Conservation (phyloP, 176 grass and related monocot genomes). For the Coix lacrymajobi region DNA sequence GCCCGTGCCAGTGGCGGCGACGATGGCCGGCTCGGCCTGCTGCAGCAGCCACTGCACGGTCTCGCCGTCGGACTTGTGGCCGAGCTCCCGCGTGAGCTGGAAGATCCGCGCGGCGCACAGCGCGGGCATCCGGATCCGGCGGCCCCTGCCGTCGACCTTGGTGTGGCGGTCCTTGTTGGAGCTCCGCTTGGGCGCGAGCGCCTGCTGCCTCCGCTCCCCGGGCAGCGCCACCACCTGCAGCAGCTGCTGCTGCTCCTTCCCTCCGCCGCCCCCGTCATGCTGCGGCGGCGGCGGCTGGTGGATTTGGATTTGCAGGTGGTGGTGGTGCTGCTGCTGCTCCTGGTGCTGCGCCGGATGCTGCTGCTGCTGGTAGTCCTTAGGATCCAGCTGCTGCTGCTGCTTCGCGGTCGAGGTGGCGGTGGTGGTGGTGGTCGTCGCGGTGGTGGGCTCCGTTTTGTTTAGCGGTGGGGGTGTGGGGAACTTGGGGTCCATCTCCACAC, state of each 20-base stretch:
- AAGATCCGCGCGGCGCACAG: slow-evolving; percentile 86
- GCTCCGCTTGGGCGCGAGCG: slow-evolving; percentile 65
- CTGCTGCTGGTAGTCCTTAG: slow-evolving; percentile 42
- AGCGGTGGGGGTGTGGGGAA: slow-evolving; percentile 61
- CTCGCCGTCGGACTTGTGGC: slow-evolving; percentile 90
- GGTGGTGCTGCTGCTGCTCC: slow-evolving; percentile 5
- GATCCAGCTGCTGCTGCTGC: slow-evolving; percentile 48
- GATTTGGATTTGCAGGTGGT: slow-evolving; percentile 42
- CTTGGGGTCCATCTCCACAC: slow-evolving; percentile 60
- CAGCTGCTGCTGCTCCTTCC: slow-evolving; percentile 24
- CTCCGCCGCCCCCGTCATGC: slow-evolving; percentile 21
- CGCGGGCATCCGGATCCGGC: slow-evolving; percentile 84
- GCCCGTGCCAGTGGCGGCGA: slow-evolving; percentile 66
- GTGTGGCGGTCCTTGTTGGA: slow-evolving; percentile 92
- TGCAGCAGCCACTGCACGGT: slow-evolving; percentile 87
- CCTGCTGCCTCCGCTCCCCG: slow-evolving; percentile 44
- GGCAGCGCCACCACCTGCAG: slow-evolving; percentile 2
- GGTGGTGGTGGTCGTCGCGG: slow-evolving; percentile 33
- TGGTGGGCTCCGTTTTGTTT: slow-evolving; percentile 71
- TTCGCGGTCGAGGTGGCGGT: slow-evolving; percentile 30
- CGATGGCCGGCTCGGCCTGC: slow-evolving; percentile 78
- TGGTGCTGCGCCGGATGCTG: slow-evolving; percentile 19
- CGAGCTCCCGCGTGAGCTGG: slow-evolving; percentile 73
- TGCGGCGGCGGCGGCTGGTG: slow-evolving; percentile 22
- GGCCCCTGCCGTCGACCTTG: slow-evolving; percentile 75